Evolutionary conservation across 2,329 filamentous ascomycete genomes (phyloP), one percentile per base, ranked within the genome.

Genomic region (Fusarium buharicum): DNA sequence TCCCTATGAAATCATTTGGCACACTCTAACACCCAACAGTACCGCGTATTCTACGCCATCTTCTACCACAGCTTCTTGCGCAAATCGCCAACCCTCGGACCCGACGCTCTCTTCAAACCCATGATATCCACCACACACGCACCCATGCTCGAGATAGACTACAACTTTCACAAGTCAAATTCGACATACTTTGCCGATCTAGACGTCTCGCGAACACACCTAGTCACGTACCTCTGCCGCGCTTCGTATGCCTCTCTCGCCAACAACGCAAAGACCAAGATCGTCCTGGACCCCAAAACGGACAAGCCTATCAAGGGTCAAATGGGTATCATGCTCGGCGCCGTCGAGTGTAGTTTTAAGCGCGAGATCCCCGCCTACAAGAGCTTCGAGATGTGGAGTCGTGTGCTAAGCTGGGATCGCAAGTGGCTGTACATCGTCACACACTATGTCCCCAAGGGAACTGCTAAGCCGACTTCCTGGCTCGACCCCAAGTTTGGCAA

Each of bases 161-260:
- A 93, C 79, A 94, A 95, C 78, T 72, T 92, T 38, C 90, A 94
- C 82, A 93, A 93, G 74, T 88, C 88, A 60, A 92, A 93, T 79
- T 87, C 85, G 68, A 96, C 93, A 27, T 96, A 96, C 80, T 96
- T 96, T 73, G 81, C 87, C 65, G 92, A 96, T 76, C 86, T 96
- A 65, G 93, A 96, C 76, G 85, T 94, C 57, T 87, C 90, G 34
- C 90, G 95, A 53, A 90, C 90, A 1, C 91, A 96, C 64, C 85
- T 95, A 9, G 86, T 96, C 49, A 89, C 87, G 44, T 86, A 88
- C 64, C 78, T 93, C 3, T 79, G 89, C 49, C 84, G 82, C 17
- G 82, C 84, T 0, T 87, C 86, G 2, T 81, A 90, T 70, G 77
- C 80, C 36, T 77, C 74, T 16, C 74, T 86, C 14, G 77, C 81